Percentiles rank a stretch among this genome's conserved stretches.
Evolutionary conservation across 2,329 filamentous ascomycete genomes (phyloP).

Genomic region (Macrophomina phaseolina): DNA sequence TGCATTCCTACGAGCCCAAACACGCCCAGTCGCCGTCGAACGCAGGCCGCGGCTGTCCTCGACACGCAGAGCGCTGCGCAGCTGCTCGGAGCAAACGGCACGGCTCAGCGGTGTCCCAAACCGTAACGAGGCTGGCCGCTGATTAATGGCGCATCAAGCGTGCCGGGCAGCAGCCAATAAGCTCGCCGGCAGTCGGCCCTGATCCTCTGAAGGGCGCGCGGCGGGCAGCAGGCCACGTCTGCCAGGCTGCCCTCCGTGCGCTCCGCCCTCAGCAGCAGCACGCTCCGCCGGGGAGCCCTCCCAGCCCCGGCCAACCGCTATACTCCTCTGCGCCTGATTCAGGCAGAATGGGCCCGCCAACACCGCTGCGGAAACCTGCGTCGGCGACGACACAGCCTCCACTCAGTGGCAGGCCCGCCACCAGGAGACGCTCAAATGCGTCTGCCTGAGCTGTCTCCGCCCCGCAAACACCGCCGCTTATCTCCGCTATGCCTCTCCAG

Average conservation of each 20-base stretch:
- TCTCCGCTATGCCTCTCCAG: background rate
- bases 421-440: background rate
- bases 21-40: too few relatives aligned
- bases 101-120: constrained; percentile 8
- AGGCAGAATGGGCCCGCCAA: background rate
- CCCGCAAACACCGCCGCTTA: constrained; percentile 13
- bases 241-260: background rate
- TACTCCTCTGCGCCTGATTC: background rate
- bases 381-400: background rate
- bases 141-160: background rate
- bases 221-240: background rate
- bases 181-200: background rate
- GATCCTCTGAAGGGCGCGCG: constrained; percentile 8
- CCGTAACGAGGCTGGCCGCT: constrained; percentile 1
- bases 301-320: background rate
- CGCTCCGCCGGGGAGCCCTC: background rate
- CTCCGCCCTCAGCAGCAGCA: background rate
- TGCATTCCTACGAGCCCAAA: too few relatives aligned
- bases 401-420: background rate
- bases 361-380: too few relatives aligned
- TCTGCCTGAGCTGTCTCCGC: constrained; percentile 10
- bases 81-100: constrained; percentile 27
- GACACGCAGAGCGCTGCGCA: background rate
- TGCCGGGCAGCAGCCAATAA: background rate
- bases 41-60: too few relatives aligned